Conservation (phyloP, 2,329 filamentous ascomycete genomes). For the Verticillium nonalfalfae region DNA sequence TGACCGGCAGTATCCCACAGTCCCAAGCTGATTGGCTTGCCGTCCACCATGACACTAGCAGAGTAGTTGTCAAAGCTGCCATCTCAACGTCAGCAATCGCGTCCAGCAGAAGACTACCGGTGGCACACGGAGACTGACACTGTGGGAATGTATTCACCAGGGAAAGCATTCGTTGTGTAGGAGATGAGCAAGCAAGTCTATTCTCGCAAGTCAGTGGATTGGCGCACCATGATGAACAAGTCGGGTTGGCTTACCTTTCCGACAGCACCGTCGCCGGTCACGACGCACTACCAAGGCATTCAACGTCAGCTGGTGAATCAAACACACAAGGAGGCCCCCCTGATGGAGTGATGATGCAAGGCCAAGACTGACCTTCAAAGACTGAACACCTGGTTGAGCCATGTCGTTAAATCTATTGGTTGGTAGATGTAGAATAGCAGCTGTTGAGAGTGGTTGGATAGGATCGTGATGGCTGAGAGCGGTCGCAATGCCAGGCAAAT, state of each 20-base stretch:
- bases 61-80: conserved; percentile 96
- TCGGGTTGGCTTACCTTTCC: conserved; percentile 67
- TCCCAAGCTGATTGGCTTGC: conserved; percentile 92
- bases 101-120: conserved; percentile 1
- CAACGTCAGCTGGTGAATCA: neutral
- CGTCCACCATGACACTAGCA: conserved; percentile 97
- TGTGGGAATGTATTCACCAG: conserved; percentile 99
- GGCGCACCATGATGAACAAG: conserved; percentile 1
- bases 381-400: conserved; percentile 80
- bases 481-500: neutral
- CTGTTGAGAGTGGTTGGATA: neutral
- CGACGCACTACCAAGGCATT: conserved; percentile 68
- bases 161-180: conserved; percentile 98
- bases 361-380: conserved; percentile 66
- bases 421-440: neutral
- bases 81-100: conserved; percentile 5
- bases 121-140: conserved; percentile 55
- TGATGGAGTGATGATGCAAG: conserved; percentile 3
- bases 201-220: conserved; percentile 13
- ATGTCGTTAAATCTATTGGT: conserved; percentile 44
- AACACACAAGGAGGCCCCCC: neutral
- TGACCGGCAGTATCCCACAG: conserved; percentile 98
- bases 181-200: conserved; percentile 98
- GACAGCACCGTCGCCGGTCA: conserved; percentile 98
- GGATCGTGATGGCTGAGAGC: neutral